Evolutionary conservation across 2,329 filamentous ascomycete species (phyloP), one percentile per base, ranked within the genome.

Genomic region (Neopestalotiopsis sp.): DNA sequence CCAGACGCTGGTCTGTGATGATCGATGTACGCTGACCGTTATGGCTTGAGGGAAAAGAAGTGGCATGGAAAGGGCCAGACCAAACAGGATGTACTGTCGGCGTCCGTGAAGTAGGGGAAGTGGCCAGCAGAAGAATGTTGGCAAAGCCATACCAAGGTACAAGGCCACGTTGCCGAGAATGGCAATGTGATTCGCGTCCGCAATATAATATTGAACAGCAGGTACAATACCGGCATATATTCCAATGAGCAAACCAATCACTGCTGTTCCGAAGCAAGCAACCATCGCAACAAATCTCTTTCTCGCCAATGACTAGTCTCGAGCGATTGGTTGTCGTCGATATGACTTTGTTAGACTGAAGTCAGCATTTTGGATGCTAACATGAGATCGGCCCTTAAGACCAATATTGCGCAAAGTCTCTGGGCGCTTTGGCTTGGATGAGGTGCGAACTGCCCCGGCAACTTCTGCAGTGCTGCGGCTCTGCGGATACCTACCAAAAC

Each of bases 171-270:
- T 95, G 3, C 93, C 93, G 45, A 93, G 83, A 34, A 94, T 89
- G 1, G 89, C 86, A 69, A 88, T 85, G 74, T 94, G 91, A 59
- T 88, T 81, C 70, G 90, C 85, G 73, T 94, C 92, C 30, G 89
- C 89, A 71, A 95, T 88, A 74, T 90, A 90, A 77, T 94, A 94
- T 76, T 94, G 92, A 32, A 95, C 93, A 3, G 90, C 88, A n/a
- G 92, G 92, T 0, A 94, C 92, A 73, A 94, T 87, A 3, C 92
- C 93, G 67, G 91, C 90, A 76, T 94, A 95, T 28, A 94, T 91
- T 0, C 93, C 92, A 68, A 93, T 82, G 28, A 94, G 83, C 32
- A 92, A 81, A 0, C 92, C 92, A 61, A 94, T 84, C 67, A 94
- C 82, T 14, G 90, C 89, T 5, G 92, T 94, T 73, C 92, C 94